Conservation (phyloP, 345 rosid species). For the Garcia nutans region DNA sequence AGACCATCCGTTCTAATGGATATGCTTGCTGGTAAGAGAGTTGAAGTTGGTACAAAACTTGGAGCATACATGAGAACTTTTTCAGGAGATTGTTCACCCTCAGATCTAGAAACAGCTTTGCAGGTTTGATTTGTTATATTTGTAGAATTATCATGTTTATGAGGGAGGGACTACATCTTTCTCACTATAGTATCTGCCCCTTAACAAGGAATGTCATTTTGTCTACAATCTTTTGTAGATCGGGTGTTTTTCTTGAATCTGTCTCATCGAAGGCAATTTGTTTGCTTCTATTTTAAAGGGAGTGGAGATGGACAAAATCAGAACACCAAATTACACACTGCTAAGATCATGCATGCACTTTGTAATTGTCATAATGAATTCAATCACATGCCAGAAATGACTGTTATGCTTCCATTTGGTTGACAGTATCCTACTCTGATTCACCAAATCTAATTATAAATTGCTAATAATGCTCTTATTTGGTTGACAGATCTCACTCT, state of each 20-base stretch:
- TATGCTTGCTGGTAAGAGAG: slow-evolving; percentile 97
- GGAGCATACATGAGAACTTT: slow-evolving; percentile 84
- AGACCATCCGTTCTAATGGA: slow-evolving; percentile 81
- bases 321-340: background rate
- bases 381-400: background rate
- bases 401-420: background rate
- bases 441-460: background rate
- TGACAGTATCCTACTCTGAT: background rate
- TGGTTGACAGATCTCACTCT: background rate
- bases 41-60: slow-evolving; percentile 71
- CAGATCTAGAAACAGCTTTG: slow-evolving; percentile 86
- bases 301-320: background rate
- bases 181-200: background rate
- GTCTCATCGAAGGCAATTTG: background rate
- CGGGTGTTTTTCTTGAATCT: background rate
- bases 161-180: background rate
- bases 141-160: background rate
- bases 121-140: slow-evolving; percentile 54
- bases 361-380: background rate
- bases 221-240: background rate
- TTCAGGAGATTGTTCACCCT: slow-evolving; percentile 85
- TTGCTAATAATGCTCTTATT: background rate
- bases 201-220: background rate
- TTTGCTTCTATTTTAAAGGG: background rate
- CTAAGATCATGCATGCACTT: background rate